Evolutionary conservation across 2,329 filamentous ascomycete genomes (phyloP).

Genomic region (Phyllachora maydis): DNA sequence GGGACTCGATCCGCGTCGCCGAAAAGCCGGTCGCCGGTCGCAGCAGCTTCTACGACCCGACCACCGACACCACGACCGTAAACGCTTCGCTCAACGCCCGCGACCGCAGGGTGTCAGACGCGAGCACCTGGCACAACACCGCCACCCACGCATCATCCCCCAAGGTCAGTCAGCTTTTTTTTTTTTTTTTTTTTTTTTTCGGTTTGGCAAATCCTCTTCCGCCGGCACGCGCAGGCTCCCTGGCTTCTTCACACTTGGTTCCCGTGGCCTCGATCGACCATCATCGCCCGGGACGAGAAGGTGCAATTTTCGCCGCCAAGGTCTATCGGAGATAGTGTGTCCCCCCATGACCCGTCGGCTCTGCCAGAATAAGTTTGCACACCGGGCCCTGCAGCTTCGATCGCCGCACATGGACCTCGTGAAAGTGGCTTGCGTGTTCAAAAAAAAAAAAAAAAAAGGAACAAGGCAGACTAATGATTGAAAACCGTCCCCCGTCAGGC

Average conservation of each 20-base stretch:
- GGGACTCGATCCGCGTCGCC: constrained; percentile 2
- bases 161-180: constrained; percentile 26
- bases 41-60: constrained; percentile 31
- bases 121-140: constrained; percentile 20
- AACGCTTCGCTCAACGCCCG: constrained; percentile 22
- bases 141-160: constrained; percentile 18
- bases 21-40: constrained; percentile 5
- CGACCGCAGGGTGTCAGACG: constrained; percentile 23
- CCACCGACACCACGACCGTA: constrained; percentile 24
- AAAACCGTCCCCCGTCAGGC: constrained; percentile 18
- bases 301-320: no score
- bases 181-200: not conserved
- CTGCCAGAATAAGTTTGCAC: no score
- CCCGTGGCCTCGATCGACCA: no score
- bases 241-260: constrained; percentile 3
- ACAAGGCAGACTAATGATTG: no score
- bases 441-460: no score
- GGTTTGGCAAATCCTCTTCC: constrained; percentile 1
- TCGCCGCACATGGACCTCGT: no score
- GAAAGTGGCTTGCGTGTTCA: no score
- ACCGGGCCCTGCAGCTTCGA: no score
- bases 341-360: no score
- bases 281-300: no score
- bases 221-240: constrained; percentile 2
- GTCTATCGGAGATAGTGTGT: no score